Percentiles rank a stretch among this genome's conserved stretches.
phyloP scores from a whole-genome alignment of 176 grass and related monocot genomes.

The Stipa capillata region DNA sequence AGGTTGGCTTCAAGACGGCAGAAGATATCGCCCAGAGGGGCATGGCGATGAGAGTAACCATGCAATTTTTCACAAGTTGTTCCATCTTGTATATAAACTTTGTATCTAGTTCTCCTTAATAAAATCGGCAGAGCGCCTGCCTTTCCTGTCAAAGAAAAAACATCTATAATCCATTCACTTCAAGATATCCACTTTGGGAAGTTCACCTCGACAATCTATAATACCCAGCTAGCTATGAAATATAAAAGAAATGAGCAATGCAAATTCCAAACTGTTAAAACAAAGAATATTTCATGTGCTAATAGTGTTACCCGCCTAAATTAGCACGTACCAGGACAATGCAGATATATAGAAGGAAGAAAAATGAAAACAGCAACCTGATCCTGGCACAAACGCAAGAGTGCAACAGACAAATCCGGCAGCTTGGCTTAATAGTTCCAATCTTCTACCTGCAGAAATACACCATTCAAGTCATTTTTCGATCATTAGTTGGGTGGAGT shows the following conservation, averaged over 20 bases:
- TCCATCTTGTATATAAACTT: too few species aligned
- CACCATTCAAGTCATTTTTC: neutral
- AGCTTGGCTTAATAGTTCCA: neutral
- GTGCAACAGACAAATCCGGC: neutral
- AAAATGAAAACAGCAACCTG: neutral
- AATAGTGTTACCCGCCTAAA: neutral
- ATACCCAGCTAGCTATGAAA: neutral
- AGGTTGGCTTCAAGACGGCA: too few species aligned
- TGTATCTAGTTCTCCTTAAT: too few species aligned
- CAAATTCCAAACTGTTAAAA: slow-evolving; percentile 9
- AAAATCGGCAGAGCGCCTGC: too few species aligned
- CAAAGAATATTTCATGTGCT: slow-evolving; percentile 2
- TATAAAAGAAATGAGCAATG: neutral
- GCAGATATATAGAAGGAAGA: neutral
- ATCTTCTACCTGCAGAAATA: neutral
- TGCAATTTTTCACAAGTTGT: too few species aligned
- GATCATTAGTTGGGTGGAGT: slow-evolving; percentile 21
- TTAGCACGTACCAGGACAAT: neutral
- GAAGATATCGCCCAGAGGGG: too few species aligned
- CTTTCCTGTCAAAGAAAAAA: too few species aligned
- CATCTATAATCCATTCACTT: neutral
- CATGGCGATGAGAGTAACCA: too few species aligned
- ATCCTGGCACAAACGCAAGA: slow-evolving; percentile 10
- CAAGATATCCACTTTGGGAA: neutral
- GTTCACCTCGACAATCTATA: neutral